Base-by-base conservation (phyloP, 2,329 filamentous ascomycete genomes). In the Aspergillus felis region DNA sequence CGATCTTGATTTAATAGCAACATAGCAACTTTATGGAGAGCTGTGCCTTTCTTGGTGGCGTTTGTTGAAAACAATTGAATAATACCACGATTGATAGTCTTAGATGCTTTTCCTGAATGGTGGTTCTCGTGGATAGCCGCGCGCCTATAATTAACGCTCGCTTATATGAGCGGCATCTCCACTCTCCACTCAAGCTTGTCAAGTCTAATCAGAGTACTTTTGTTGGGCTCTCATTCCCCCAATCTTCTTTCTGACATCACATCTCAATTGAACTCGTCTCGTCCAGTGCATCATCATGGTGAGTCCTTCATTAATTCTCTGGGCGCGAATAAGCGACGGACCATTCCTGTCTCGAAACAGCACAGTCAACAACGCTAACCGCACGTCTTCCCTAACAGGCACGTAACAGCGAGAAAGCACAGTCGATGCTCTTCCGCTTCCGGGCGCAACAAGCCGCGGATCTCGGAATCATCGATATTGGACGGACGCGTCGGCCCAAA, bases 401-500 rank as follows among this genome's bases (percentile, higher is more conserved):
- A 71, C 93, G 93, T 72, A 97, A 97, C 77, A 93, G 91, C 49
- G 93, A 97, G 84, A 99, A 97, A 78, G 93, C 94, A 70, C 94
- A 99, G 82, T 97, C 92, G 50, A 99, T 99, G 93, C 93, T 99
- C 76, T 99, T 97, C 81, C 93, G 94, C 82, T 99, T 99, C 82
- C 91, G 94, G 75, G 94, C 96, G 71, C 90, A 93, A 68, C 94
- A 97, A 84, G 93, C 93, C 64, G 91, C 92, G 63, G 92, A 97
- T 78, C 84, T 97, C 50, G 93, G 93, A 71, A 97, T 97, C 76
- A 90, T 99, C 77, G 93, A 97, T 80, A 89, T 89, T 28, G 90
- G 91, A 58, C 90, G 92, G 61, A 89, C 91, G 8, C 90, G 92
- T 10, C 91, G 94, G 2, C 94, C 94, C 53, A 95, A 93, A 76